Conservation (phyloP, 345 rosid genomes). For the Dovyalis caffra region DNA sequence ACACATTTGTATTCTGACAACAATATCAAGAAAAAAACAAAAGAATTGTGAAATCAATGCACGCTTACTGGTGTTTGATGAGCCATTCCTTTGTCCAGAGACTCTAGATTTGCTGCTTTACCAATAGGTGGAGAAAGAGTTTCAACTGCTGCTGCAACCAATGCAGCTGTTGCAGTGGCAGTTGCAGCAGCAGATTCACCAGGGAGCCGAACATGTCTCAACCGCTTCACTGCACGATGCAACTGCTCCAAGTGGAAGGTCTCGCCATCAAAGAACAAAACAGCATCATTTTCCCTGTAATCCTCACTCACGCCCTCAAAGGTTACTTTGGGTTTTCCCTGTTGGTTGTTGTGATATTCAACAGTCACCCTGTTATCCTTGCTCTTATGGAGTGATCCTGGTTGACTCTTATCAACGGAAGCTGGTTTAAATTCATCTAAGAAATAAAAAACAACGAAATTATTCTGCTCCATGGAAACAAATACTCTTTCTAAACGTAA, state of each 20-base stretch:
- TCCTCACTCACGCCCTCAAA: conserved; percentile 29
- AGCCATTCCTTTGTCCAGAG: conserved; percentile 20
- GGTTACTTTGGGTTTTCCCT: conserved; percentile 18
- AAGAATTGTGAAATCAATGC: neutral
- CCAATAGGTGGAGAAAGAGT: neutral
- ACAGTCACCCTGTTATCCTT: conserved; percentile 24
- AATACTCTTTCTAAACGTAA: too few species aligned
- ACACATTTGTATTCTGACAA: neutral
- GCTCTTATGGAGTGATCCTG: conserved; percentile 21
- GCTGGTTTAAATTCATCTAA: conserved; percentile 30
- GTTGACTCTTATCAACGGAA: conserved; percentile 26
- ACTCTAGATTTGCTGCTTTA: conserved; percentile 19
- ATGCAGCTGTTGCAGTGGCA: neutral
- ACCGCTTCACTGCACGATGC: conserved; percentile 28
- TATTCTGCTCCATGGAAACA: too few species aligned
- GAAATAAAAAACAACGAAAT: too few species aligned
- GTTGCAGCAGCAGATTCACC: conserved; percentile 18
- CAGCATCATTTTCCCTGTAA: conserved; percentile 30
- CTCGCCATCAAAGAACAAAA: conserved; percentile 27
- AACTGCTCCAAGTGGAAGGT: conserved; percentile 23
- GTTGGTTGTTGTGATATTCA: conserved; percentile 27
- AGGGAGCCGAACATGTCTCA: conserved; percentile 29
- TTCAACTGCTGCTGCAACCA: conserved; percentile 10
- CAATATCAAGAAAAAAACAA: conserved; percentile 1
- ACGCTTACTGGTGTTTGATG: conserved; percentile 33